phyloP scores from a whole-genome alignment of 2,329 filamentous ascomycete species.

The Penicillium sp. region DNA sequence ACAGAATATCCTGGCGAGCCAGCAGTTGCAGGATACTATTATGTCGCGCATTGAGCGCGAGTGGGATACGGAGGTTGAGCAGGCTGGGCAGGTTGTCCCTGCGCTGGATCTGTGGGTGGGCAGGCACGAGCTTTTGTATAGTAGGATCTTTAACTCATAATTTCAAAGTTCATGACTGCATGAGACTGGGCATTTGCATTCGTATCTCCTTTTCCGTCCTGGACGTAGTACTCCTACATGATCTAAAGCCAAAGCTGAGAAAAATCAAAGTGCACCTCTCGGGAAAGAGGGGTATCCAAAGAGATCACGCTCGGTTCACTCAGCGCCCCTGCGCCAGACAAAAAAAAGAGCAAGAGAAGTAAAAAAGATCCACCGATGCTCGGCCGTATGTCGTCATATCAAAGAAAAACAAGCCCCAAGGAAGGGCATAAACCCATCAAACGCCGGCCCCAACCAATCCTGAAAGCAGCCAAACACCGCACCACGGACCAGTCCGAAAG shows the following conservation, averaged over 20 bases:
- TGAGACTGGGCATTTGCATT: conserved; percentile 26
- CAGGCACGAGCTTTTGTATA: conserved; percentile 64
- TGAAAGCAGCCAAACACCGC: conserved; percentile 37
- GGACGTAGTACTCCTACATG: conserved; percentile 36
- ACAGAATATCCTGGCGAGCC: conserved; percentile 57
- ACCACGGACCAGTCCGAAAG: conserved; percentile 33
- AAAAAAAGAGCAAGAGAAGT: conserved; percentile 11
- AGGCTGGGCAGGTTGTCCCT: conserved; percentile 62
- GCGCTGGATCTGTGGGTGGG: conserved; percentile 64
- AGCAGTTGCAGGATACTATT: conserved; percentile 53
- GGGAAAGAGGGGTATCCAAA: conserved; percentile 32
- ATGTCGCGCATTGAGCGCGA: conserved; percentile 48
- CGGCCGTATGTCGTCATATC: conserved; percentile 19
- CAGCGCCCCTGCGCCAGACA: conserved; percentile 15
- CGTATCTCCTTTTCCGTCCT: conserved; percentile 22
- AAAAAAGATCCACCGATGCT: conserved; percentile 18
- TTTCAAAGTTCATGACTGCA: conserved; percentile 7
- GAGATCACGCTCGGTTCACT: conserved; percentile 13
- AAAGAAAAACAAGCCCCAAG: conserved; percentile 14
- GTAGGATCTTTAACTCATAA: conserved; percentile 65
- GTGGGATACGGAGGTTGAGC: conserved; percentile 50
- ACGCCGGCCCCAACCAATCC: conserved; percentile 35
- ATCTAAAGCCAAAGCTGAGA: conserved; percentile 18
- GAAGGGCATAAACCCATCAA: conserved; percentile 20
- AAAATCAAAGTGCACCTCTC: conserved; percentile 17